These are phyloP conservation scores for Linnemannia schmuckeri DNA, from an alignment of 192 early-diverging fungal species.

Conservation along the genomic window DNA sequence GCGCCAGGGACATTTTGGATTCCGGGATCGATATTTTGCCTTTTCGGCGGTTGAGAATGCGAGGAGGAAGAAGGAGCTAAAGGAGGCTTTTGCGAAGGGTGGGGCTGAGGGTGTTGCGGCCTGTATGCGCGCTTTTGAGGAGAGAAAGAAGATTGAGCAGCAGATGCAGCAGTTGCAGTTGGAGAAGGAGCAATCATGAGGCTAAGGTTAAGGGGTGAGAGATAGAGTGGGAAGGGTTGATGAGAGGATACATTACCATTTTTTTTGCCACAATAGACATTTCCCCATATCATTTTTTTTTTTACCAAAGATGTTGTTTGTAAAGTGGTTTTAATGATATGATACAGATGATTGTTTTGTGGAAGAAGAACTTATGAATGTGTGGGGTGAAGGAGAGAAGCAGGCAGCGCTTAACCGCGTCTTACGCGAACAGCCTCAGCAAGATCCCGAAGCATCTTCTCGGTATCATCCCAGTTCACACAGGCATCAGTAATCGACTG, in stretches of 20 bases:
- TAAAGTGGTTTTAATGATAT: conserved; percentile 1
- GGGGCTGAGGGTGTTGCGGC: conserved; percentile 41
- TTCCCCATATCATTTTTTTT: background rate
- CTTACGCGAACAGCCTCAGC: conserved; percentile 81
- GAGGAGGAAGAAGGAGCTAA: conserved; percentile 53
- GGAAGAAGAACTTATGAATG: background rate
- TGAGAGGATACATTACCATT: background rate
- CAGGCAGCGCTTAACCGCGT: conserved; percentile 41
- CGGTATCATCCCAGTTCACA: conserved; percentile 87
- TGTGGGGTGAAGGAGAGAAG: background rate
- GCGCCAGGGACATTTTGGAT: conserved; percentile 40
- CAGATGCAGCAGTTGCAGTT: conserved; percentile 2
- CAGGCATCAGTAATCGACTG: conserved; percentile 96
- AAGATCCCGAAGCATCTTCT: conserved; percentile 80
- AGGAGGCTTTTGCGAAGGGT: conserved; percentile 48
- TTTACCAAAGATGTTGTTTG: background rate
- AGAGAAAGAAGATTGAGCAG: conserved; percentile 29
- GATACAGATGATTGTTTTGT: background rate
- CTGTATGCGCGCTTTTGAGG: conserved; percentile 34
- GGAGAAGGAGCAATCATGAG: background rate
- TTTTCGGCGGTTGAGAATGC: conserved; percentile 47
- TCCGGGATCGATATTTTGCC: conserved; percentile 51
- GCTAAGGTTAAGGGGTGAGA: background rate
- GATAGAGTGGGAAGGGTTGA: background rate
- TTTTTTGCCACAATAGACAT: background rate